Evolutionary conservation across 495 filamentous ascomycete species (phyloP), one percentile per base, ranked within the genome.

Genomic region (Penicillium longicatenatum): DNA sequence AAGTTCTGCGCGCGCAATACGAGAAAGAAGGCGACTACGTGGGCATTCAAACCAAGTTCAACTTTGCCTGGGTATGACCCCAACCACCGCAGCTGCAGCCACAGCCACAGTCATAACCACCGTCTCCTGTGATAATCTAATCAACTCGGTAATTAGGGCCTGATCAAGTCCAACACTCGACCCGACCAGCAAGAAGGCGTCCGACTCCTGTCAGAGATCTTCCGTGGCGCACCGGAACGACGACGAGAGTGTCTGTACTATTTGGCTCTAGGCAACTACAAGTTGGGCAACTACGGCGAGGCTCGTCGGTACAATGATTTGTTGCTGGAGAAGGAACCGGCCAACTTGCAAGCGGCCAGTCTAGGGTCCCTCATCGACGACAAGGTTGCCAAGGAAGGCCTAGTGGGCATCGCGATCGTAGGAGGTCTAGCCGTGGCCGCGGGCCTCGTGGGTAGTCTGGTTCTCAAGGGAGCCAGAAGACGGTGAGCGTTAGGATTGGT

Each of bases 191-290:
- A 98, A 82, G 84, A 94, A 76, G 94, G 94, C 58, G 93, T 98
- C 51, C 89, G 89, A 54, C 83, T 98, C 12, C 85, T 98, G 44
- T 94, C 93, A 55, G 95, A 98, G 59, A 98, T 98, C 77, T 98
- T 97, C 82, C 90, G 93, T 57, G 88, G 84, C 42, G 88, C 91
- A 17, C 89, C 89, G 45, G 94, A 98, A 62, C 89, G 94, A 56
- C 88, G 95, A 56, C 87, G 94, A 54, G 94, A 98, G 82, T 98
- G 94, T 70, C 89, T 98, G 29, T 98, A 97, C 79, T 98, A 98
- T 73, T 84, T 98, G 12, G 94, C 91, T 12, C 82, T 98, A 21
- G 94, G 94, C 50, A 95, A 98, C 77, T 98, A 92, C 85, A 96
- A 96, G 77, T 85, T 98, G 9, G 95, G 94, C 39, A 98, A 97